A percentile compares a stretch with the other conserved stretches of the same genome.
phyloP scores from a whole-genome alignment of 805 yeast genomes.

The Barnettozyma botsteinii region DNA sequence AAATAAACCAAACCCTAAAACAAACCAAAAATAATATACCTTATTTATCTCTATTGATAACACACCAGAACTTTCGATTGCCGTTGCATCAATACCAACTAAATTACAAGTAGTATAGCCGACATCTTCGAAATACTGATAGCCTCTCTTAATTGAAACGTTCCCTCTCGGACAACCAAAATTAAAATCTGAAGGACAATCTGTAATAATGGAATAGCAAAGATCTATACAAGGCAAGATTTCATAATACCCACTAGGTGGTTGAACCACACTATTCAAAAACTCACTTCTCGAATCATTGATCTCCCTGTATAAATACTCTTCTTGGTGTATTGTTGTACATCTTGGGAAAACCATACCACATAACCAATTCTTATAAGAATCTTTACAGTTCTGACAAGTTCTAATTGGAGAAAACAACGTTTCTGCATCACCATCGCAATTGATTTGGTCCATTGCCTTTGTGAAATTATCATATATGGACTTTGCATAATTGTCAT shows the following conservation, averaged over 20 bases:
- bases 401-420: constrained; percentile 67
- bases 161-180: constrained; percentile 61
- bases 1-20: background rate
- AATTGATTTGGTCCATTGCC: constrained; percentile 70
- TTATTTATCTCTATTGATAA: background rate
- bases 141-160: constrained; percentile 26
- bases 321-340: constrained; percentile 41
- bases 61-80: background rate
- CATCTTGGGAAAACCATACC: constrained; percentile 86
- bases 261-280: constrained; percentile 49
- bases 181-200: constrained; percentile 75
- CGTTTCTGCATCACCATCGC: constrained; percentile 62
- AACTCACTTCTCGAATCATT: constrained; percentile 55
- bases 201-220: constrained; percentile 72
- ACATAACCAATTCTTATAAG: constrained; percentile 87
- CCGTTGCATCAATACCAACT: constrained; percentile 27
- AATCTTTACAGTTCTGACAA: constrained; percentile 64
- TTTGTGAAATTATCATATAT: constrained; percentile 63
- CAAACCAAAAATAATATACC: background rate
- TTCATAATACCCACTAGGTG: constrained; percentile 61
- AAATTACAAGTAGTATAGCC: constrained; percentile 36
- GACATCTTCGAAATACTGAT: constrained; percentile 20
- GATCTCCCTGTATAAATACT: constrained; percentile 41
- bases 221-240: constrained; percentile 80
- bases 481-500: constrained; percentile 56